A percentile compares a stretch with the other conserved stretches of the same genome.
Evolutionary conservation across 192 early-diverging fungal species (phyloP).

Genomic region (Dimargaris verticillata): DNA sequence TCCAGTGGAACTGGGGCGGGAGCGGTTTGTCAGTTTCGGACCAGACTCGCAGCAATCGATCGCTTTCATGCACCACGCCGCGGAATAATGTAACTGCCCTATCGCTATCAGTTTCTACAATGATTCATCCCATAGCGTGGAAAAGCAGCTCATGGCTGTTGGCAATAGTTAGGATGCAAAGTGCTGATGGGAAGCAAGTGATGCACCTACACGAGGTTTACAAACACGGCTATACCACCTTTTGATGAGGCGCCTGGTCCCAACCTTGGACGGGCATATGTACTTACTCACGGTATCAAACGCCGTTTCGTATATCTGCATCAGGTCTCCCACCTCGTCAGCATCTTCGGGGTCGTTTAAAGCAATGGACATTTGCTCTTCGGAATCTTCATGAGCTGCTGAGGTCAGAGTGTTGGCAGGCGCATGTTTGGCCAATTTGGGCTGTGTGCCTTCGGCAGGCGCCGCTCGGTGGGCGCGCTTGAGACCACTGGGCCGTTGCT

Average conservation of each 20-base stretch:
- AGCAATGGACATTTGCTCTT: constrained; percentile 10
- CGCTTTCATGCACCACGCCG: constrained; percentile 41
- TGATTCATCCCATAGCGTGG: neutral
- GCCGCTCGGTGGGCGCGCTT: constrained; percentile 24
- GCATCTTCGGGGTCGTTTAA: constrained; percentile 15
- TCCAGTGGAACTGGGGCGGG: constrained; percentile 31
- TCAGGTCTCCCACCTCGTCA: constrained; percentile 33
- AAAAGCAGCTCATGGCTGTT: neutral
- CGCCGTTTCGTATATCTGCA: constrained; percentile 32
- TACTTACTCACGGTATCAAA: constrained; percentile 17
- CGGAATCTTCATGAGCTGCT: neutral
- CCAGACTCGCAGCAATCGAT: constrained; percentile 29
- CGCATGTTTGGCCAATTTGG: constrained; percentile 22
- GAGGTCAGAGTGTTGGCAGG: neutral
- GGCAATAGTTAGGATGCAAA: neutral
- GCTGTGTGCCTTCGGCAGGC: constrained; percentile 13
- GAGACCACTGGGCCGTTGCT: constrained; percentile 30
- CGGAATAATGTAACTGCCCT: constrained; percentile 28
- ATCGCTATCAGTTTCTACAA: constrained; percentile 18
- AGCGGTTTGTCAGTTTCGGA: constrained; percentile 13
- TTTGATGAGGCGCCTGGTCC: neutral
- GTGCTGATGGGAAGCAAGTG: neutral
- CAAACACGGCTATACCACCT: neutral
- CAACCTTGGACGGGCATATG: neutral
- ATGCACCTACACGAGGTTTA: neutral